These are phyloP conservation scores for Aureococcus anophagefferens DNA, from an alignment of 108 stramenopile species.

Conservation along the genomic window DNA sequence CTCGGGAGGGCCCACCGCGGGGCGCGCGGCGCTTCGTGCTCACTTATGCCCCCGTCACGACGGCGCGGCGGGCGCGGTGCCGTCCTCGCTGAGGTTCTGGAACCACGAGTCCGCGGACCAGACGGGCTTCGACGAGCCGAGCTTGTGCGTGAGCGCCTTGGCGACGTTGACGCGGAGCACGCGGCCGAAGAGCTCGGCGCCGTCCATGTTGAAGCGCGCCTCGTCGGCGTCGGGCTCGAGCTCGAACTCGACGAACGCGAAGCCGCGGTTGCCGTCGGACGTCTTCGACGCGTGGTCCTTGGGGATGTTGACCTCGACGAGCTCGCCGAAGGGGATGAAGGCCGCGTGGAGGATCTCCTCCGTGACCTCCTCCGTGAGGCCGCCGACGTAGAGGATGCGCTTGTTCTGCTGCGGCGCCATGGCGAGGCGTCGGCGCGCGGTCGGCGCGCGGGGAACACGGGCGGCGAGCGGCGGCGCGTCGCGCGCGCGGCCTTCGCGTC, in stretches of 20 bases:
- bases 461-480: too few species aligned
- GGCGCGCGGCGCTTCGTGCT: too few species aligned
- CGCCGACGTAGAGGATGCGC: constrained; percentile 59
- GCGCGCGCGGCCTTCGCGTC: too few species aligned
- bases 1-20: too few species aligned
- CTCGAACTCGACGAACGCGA: constrained; percentile 85
- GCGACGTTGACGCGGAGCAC: constrained; percentile 74
- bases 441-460: too few species aligned
- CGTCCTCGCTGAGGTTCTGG: too few species aligned
- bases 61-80: too few species aligned
- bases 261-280: constrained; percentile 51
- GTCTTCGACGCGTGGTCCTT: constrained; percentile 61
- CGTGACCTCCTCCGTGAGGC: constrained; percentile 66
- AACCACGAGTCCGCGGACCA: constrained; percentile 54
- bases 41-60: too few species aligned
- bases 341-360: constrained; percentile 77
- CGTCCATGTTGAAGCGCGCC: constrained; percentile 92
- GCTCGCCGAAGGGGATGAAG: constrained; percentile 80
- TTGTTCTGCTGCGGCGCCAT: background rate
- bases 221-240: constrained; percentile 70
- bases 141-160: constrained; percentile 50
- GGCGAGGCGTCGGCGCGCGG: too few species aligned
- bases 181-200: constrained; percentile 69
- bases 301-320: constrained; percentile 41
- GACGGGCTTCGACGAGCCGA: constrained; percentile 59